Evolutionary conservation across 179 eudicot species (phyloP).

Genomic region (Heliamphora ciliata): DNA sequence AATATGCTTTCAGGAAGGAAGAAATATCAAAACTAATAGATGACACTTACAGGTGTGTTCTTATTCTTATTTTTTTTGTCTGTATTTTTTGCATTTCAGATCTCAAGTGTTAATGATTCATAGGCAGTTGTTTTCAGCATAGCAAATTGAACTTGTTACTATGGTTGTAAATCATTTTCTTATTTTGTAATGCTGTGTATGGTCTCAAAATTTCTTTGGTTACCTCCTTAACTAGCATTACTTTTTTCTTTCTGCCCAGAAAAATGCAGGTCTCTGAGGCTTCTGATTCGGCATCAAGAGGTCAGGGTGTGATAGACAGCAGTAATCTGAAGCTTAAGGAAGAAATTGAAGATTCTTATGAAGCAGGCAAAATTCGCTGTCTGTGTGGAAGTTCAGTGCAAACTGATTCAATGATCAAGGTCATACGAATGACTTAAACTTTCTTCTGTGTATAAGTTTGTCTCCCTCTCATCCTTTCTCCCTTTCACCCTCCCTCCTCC

Average conservation of each 20-base stretch:
- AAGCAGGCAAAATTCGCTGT: slow-evolving; percentile 67
- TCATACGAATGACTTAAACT: slow-evolving; percentile 9
- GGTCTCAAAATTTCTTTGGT: neutral
- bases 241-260: slow-evolving; percentile 32
- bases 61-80: neutral
- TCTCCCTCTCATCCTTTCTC: too few relatives aligned
- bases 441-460: neutral
- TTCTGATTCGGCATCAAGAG: slow-evolving; percentile 70
- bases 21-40: slow-evolving; percentile 74
- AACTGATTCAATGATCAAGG: slow-evolving; percentile 84
- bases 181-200: neutral
- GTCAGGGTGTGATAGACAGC: slow-evolving; percentile 41
- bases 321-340: slow-evolving; percentile 55
- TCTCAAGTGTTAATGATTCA: neutral
- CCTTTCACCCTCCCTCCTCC: neutral
- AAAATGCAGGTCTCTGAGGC: slow-evolving; percentile 82
- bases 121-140: neutral
- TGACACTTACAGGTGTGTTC: slow-evolving; percentile 74
- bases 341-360: slow-evolving; percentile 66
- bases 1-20: slow-evolving; percentile 61
- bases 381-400: slow-evolving; percentile 70
- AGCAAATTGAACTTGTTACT: neutral
- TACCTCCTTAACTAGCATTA: neutral
- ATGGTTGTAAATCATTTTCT: neutral
- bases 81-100: neutral